These are phyloP conservation scores for Peniophora sp. DNA, from an alignment of 1,284 basidiomycete genomes.

Conservation along the genomic window DNA sequence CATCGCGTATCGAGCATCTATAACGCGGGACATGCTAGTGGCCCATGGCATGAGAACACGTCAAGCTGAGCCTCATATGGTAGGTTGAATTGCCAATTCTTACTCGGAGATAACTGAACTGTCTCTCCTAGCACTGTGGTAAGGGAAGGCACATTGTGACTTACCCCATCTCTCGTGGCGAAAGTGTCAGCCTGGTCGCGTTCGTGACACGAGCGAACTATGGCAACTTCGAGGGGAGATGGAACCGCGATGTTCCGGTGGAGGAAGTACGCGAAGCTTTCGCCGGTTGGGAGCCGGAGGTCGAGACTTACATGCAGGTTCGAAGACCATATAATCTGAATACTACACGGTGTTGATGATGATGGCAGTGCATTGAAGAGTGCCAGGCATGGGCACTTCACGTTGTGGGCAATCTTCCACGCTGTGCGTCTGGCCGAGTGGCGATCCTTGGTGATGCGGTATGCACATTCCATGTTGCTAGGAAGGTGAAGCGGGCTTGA, in stretches of 20 bases:
- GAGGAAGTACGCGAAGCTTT: slow-evolving; percentile 14
- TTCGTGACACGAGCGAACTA: slow-evolving; percentile 27
- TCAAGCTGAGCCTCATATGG: too few species aligned
- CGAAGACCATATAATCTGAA: slow-evolving; percentile 17
- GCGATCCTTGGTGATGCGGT: slow-evolving; percentile 57
- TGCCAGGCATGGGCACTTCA: not conserved
- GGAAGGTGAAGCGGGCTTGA: not conserved
- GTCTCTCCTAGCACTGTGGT: not conserved
- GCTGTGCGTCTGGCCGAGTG: slow-evolving; percentile 16
- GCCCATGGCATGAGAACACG: not conserved
- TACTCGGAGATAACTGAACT: too few species aligned
- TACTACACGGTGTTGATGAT: slow-evolving; percentile 22
- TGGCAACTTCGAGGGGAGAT: too few species aligned
- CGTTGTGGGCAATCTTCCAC: not conserved
- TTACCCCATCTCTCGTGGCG: slow-evolving; percentile 39
- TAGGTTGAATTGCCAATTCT: too few species aligned
- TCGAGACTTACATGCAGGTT: slow-evolving; percentile 6
- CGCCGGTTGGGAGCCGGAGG: slow-evolving; percentile 32
- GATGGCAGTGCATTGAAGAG: not conserved
- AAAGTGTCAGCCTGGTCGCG: slow-evolving; percentile 40
- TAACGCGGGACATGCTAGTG: not conserved
- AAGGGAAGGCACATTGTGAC: slow-evolving; percentile 32
- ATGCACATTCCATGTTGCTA: slow-evolving; percentile 6
- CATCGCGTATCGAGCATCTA: not conserved
- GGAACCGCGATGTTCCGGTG: not conserved